phyloP scores from a whole-genome alignment of 2,329 filamentous ascomycete species.

The Septoria linicola region DNA sequence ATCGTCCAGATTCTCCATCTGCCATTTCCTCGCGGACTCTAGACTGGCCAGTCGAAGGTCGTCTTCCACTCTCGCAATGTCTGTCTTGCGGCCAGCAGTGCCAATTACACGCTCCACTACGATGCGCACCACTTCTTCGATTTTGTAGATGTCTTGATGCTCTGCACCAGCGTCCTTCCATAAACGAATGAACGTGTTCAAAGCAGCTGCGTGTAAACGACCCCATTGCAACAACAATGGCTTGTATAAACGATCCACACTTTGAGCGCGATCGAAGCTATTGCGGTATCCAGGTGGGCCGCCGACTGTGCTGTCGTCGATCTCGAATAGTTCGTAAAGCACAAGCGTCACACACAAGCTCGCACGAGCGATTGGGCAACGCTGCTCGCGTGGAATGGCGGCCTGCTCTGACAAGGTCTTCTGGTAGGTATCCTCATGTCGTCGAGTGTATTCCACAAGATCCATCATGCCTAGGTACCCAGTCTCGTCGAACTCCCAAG shows the following conservation, averaged over 20 bases:
- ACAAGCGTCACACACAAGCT: conserved; percentile 84
- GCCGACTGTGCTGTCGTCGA: conserved; percentile 54
- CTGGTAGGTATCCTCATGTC: conserved; percentile 88
- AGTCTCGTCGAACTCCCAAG: conserved; percentile 77
- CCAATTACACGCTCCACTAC: conserved; percentile 87
- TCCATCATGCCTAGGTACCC: conserved; percentile 98
- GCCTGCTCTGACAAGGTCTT: conserved; percentile 89
- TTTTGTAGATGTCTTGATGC: conserved; percentile 86
- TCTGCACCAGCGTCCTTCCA: conserved; percentile 90
- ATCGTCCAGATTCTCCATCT: conserved; percentile 89
- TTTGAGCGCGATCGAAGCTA: conserved; percentile 44
- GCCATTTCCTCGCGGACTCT: conserved; percentile 72
- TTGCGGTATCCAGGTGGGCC: conserved; percentile 17
- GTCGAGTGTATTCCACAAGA: conserved; percentile 86
- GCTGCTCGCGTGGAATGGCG: conserved; percentile 64
- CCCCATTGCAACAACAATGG: conserved; percentile 93
- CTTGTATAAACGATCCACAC: conserved; percentile 78
- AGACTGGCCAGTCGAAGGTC: conserved; percentile 84
- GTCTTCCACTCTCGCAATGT: conserved; percentile 83
- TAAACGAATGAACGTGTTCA: conserved; percentile 84
- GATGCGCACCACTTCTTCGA: conserved; percentile 86
- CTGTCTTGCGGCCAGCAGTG: conserved; percentile 74
- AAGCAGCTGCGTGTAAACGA: conserved; percentile 76
- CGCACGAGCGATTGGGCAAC: conserved; percentile 83
- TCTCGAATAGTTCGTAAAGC: conserved; percentile 92